Percentiles rank a stretch among this genome's conserved stretches.
These are phyloP conservation scores for slime mould (Dictyostelium discoideum) DNA, from an alignment of 78 protist species.

Conservation along the genomic window DNA sequence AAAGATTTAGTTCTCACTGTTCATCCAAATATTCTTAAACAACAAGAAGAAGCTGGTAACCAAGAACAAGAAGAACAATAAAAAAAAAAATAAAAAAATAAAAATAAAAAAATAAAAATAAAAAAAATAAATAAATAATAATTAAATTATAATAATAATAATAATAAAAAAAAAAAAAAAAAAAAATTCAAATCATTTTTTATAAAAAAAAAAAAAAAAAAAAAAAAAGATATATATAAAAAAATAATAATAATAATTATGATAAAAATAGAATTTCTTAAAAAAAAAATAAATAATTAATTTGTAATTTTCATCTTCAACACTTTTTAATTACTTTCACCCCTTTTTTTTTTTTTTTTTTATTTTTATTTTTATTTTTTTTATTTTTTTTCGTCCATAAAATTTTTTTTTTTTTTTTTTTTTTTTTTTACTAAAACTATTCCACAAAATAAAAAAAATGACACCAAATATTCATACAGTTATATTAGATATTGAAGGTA, in stretches of 20 bases:
- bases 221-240: background rate
- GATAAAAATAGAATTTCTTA: no score
- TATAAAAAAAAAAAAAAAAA: background rate
- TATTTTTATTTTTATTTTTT: no score
- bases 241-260: no score
- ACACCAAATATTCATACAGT: slow-evolving; percentile 22
- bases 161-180: background rate
- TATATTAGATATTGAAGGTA: slow-evolving; percentile 87
- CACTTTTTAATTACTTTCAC: background rate
- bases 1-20: slow-evolving; percentile 77
- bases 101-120: background rate
- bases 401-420: no score
- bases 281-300: background rate
- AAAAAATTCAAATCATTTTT: background rate
- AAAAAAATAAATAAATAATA: background rate
- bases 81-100: background rate
- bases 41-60: slow-evolving; percentile 33
- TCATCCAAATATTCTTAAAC: slow-evolving; percentile 45
- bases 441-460: background rate
- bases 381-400: no score
- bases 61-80: background rate
- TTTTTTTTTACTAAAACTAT: no score
- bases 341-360: slow-evolving; percentile 8
- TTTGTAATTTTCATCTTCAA: background rate
- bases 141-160: background rate